Evolutionary conservation across 345 rosid genomes (phyloP).

Genomic region (Erysimum cheiranthoides): DNA sequence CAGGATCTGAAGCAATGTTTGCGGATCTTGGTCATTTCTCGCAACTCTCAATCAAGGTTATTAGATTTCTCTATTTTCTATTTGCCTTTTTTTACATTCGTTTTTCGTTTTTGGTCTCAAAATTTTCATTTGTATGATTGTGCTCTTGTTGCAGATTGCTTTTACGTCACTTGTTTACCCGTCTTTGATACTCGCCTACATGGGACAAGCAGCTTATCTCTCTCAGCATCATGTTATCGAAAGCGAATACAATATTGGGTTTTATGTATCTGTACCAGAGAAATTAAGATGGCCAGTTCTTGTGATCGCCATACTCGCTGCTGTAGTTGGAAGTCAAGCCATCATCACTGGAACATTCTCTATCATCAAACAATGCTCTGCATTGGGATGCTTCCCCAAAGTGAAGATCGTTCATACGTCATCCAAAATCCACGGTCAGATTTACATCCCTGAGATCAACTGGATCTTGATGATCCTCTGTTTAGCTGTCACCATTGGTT

Average conservation of each 20-base stretch:
- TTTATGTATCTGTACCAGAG: constrained; percentile 91
- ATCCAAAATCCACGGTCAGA: constrained; percentile 89
- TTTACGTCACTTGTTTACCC: constrained; percentile 92
- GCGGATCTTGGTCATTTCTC: constrained; percentile 97
- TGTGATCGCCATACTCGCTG: constrained; percentile 89
- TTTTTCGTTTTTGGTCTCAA: background rate
- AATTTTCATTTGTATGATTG: background rate
- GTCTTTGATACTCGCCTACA: constrained; percentile 84
- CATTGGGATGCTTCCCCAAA: constrained; percentile 84
- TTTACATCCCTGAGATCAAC: constrained; percentile 92
- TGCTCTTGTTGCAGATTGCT: constrained; percentile 69
- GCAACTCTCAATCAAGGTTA: constrained; percentile 85
- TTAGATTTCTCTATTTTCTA: background rate
- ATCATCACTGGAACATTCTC: constrained; percentile 94
- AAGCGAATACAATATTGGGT: constrained; percentile 58
- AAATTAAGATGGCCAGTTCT: constrained; percentile 88
- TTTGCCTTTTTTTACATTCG: background rate
- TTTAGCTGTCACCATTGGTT: constrained; percentile 91
- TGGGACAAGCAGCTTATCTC: constrained; percentile 96
- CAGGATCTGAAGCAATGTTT: constrained; percentile 96
- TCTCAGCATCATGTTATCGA: constrained; percentile 65
- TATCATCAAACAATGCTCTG: constrained; percentile 85
- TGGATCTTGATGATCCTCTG: constrained; percentile 89
- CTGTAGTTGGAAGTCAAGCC: constrained; percentile 95
- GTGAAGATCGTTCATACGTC: constrained; percentile 94